Evolutionary conservation across 257 asterid species (phyloP).

Genomic region (Ajuga chamaepitys): DNA sequence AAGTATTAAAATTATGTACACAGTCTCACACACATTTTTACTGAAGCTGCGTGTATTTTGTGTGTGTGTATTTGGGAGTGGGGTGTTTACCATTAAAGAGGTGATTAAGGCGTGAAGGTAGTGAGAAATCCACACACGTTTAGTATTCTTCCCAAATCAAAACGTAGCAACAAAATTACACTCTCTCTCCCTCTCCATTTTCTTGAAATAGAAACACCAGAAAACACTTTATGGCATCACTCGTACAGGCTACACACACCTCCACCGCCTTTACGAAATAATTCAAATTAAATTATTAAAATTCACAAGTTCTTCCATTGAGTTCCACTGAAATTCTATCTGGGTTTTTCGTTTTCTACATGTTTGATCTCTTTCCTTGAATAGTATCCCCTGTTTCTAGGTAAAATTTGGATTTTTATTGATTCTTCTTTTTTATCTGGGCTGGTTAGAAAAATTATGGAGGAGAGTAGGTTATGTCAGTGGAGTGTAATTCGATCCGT

Average conservation of each 20-base stretch:
- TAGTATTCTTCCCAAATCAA: not conserved
- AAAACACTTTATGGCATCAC: constrained; percentile 21
- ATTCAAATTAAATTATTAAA: constrained; percentile 11
- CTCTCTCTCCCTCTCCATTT: not conserved
- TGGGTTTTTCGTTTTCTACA: not conserved
- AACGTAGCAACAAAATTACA: constrained; percentile 7
- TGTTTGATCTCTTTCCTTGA: constrained; percentile 12
- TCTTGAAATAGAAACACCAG: constrained; percentile 9
- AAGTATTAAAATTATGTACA: too few species aligned
- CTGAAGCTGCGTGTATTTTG: constrained; percentile 10
- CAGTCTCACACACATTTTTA: not conserved
- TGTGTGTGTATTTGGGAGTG: constrained; percentile 10
- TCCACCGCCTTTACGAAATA: constrained; percentile 20
- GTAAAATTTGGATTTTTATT: constrained; percentile 10
- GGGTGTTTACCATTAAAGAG: constrained; percentile 12
- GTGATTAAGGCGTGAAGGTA: constrained; percentile 23
- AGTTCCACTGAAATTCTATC: constrained; percentile 5
- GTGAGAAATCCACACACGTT: constrained; percentile 11
- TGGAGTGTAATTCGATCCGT: constrained; percentile 69
- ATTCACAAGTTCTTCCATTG: not conserved
- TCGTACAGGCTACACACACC: constrained; percentile 20
- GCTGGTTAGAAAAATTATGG: constrained; percentile 35
- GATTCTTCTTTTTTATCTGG: constrained; percentile 25
- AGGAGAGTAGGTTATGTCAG: constrained; percentile 38
- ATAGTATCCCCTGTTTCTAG: not conserved